Evolutionary conservation across 352 stramenopile species (phyloP).

Genomic region (Blastocystis sp.): DNA sequence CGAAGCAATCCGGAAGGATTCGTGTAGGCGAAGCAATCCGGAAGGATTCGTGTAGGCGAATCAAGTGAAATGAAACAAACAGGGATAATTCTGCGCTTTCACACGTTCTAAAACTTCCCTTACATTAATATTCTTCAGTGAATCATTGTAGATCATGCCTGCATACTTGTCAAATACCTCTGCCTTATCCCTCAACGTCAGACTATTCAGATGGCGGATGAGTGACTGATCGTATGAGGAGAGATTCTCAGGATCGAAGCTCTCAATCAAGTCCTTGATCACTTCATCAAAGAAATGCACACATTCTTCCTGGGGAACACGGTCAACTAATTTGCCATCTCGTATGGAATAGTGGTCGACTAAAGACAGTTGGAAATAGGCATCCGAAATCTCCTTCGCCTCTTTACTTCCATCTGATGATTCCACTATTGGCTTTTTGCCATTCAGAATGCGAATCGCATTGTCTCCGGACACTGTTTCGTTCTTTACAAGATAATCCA

Average conservation of each 20-base stretch:
- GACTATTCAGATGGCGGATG: neutral
- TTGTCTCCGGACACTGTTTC: constrained; percentile 34
- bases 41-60: neutral
- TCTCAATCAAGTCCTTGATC: neutral
- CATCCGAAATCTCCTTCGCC: neutral
- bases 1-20: neutral
- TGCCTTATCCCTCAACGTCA: neutral
- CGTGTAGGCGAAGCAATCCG: neutral
- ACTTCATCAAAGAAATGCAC: neutral
- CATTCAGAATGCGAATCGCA: neutral
- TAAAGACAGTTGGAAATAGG: constrained; percentile 5
- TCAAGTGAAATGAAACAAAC: neutral
- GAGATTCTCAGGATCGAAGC: neutral
- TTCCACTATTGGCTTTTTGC: neutral
- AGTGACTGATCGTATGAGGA: neutral
- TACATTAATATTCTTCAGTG: constrained; percentile 7
- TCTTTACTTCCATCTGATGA: neutral
- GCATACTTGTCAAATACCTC: constrained; percentile 35
- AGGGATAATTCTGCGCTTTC: neutral
- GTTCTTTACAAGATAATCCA: neutral
- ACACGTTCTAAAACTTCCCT: neutral
- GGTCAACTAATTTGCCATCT: neutral
- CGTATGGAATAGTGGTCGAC: neutral
- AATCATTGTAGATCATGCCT: constrained; percentile 5
- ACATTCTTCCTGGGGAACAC: constrained; percentile 9